These are phyloP conservation scores for Prunus fruticosa DNA, from an alignment of 306 rosid genomes.

Conservation along the genomic window DNA sequence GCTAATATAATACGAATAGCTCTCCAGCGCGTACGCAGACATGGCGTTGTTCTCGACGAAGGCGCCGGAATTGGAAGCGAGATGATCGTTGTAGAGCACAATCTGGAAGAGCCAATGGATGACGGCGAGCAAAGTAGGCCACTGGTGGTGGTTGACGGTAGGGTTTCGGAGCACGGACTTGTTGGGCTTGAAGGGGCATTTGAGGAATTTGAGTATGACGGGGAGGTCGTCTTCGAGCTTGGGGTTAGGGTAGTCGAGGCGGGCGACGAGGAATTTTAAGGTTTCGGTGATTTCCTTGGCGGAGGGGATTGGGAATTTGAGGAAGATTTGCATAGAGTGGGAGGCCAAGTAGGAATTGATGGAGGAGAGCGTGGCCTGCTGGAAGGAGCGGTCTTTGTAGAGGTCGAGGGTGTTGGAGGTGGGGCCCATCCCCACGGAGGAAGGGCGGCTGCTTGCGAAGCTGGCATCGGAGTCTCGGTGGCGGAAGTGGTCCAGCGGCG, in stretches of 20 bases:
- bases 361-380: slow-evolving; percentile 50
- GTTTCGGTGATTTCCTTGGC: slow-evolving; percentile 69
- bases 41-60: slow-evolving; percentile 30
- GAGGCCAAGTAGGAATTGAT: slow-evolving; percentile 61
- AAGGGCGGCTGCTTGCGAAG: slow-evolving; percentile 83
- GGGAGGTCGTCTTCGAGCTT: slow-evolving; percentile 89
- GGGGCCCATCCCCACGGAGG: slow-evolving; percentile 52
- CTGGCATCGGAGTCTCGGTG: slow-evolving; percentile 86
- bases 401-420: slow-evolving; percentile 45
- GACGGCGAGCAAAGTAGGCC: slow-evolving; percentile 76
- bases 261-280: slow-evolving; percentile 49
- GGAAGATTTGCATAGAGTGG: slow-evolving; percentile 42
- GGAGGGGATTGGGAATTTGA: slow-evolving; percentile 63
- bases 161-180: slow-evolving; percentile 60
- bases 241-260: slow-evolving; percentile 42
- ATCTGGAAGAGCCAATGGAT: slow-evolving; percentile 90
- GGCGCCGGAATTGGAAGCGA: slow-evolving; percentile 22
- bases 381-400: slow-evolving; percentile 76
- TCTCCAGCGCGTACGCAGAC: slow-evolving; percentile 36
- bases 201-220: slow-evolving; percentile 39
- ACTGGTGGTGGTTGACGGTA: slow-evolving; percentile 85
- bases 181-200: slow-evolving; percentile 68
- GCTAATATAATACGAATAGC: slow-evolving; percentile 50
- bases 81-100: slow-evolving; percentile 36
- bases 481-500: slow-evolving; percentile 19